Conservation (phyloP, 2,329 filamentous ascomycete species). For the Akanthomyces dipterigenus region DNA sequence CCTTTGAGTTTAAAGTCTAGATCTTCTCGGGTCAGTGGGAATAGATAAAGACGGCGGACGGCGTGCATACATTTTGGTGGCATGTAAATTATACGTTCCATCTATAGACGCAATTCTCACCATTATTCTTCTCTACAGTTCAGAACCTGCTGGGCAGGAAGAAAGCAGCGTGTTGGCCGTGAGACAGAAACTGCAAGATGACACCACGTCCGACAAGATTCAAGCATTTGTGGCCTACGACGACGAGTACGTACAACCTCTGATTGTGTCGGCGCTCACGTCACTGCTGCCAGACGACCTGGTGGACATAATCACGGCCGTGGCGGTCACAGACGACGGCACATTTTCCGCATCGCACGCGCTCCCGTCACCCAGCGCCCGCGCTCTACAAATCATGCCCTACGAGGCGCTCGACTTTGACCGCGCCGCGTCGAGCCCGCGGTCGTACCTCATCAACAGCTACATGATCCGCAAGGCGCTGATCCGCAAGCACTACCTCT, state of each 20-base stretch:
- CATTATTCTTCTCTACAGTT: slow-evolving; percentile 20
- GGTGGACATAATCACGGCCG: slow-evolving; percentile 49
- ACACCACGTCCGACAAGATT: slow-evolving; percentile 17
- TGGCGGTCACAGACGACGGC: slow-evolving; percentile 24
- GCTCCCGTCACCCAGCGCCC: slow-evolving; percentile 17
- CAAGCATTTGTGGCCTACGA: slow-evolving; percentile 78
- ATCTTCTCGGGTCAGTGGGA: slow-evolving; percentile 8
- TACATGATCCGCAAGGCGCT: slow-evolving; percentile 95
- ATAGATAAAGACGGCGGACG: slow-evolving; percentile 12
- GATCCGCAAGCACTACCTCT: slow-evolving; percentile 92
- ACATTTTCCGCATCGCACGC: slow-evolving; percentile 28
- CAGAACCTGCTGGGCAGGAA: slow-evolving; percentile 1
- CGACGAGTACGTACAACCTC: slow-evolving; percentile 80
- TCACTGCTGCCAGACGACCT: slow-evolving; percentile 48
- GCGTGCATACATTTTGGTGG: slow-evolving; percentile 16
- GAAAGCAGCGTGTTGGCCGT: slow-evolving; percentile 14
- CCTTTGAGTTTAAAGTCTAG: slow-evolving; percentile 2
- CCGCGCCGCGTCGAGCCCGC: slow-evolving; percentile 52
- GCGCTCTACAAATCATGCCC: slow-evolving; percentile 69
- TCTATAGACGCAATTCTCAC: slow-evolving; percentile 33
- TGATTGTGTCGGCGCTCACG: slow-evolving; percentile 68
- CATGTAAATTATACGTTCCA: slow-evolving; percentile 14
- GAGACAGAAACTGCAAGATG: slow-evolving; percentile 16
- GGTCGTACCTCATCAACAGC: slow-evolving; percentile 68
- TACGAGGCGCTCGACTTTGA: slow-evolving; percentile 89